These are phyloP conservation scores for Ogataea haglerorum DNA, from an alignment of 805 yeast genomes.

Conservation along the genomic window DNA sequence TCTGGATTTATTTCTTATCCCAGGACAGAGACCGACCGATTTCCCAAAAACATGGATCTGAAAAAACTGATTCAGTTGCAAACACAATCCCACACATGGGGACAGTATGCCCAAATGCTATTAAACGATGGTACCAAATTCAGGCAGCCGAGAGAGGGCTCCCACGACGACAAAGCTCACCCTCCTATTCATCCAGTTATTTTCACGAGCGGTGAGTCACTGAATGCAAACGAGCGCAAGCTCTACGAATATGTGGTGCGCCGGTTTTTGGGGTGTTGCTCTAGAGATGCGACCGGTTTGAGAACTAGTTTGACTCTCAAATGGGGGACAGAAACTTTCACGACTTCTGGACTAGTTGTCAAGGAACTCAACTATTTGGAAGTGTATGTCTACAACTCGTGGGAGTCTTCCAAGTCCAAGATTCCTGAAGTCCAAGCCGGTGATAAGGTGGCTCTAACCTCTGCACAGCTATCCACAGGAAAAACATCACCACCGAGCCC, in stretches of 20 bases:
- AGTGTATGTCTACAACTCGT: constrained; percentile 70
- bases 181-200: constrained; percentile 94
- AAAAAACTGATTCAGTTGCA: constrained; percentile 60
- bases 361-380: constrained; percentile 74
- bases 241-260: constrained; percentile 86
- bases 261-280: constrained; percentile 87
- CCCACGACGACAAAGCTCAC: constrained; percentile 90
- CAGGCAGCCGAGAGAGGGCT: constrained; percentile 73
- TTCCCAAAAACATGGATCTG: constrained; percentile 75
- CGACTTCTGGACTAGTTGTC: constrained; percentile 72
- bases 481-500: constrained; percentile 76
- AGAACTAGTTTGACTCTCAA: constrained; percentile 56
- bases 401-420: constrained; percentile 60
- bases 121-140: constrained; percentile 43
- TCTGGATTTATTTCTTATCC: constrained; percentile 91
- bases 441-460: constrained; percentile 52
- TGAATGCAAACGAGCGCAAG: constrained; percentile 49
- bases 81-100: constrained; percentile 58
- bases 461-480: constrained; percentile 66
- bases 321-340: constrained; percentile 79
- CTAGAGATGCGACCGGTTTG: constrained; percentile 83
- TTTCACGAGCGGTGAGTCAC: constrained; percentile 26
- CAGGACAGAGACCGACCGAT: constrained; percentile 92
- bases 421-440: constrained; percentile 62
- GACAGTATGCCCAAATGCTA: constrained; percentile 55